Base-by-base conservation (phyloP, 2,329 filamentous ascomycete species). In the Trichophyton schoenleinii region DNA sequence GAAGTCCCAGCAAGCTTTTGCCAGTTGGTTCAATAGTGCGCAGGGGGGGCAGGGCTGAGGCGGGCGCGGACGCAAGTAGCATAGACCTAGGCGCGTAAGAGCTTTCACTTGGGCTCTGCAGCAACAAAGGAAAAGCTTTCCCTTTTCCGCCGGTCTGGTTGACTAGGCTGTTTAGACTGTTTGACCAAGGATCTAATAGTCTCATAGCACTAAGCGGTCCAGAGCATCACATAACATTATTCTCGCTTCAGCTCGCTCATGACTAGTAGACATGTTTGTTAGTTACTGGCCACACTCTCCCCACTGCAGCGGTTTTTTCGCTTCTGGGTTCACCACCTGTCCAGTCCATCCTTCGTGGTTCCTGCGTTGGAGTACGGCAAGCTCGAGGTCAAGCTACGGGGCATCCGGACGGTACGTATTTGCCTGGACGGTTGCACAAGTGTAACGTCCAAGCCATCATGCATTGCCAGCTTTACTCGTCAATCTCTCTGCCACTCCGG, bases 311-410 rank as follows among this genome's bases (percentile, higher is more conserved):
- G 9, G 25, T 55, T 36, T 55, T 36, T 38, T 38, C 11, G 34
- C 34, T 38, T 38, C 11, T 7, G 34, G 34, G 13, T 9, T 13
- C 11, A 13, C 28, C 15, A 18, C 18, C 18, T 18, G 18, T 34
- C 18, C 28, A 34, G 18, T 36, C 49, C 28, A 36, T 36, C 8
- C 3, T 13, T 13, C 13, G 7, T 1, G 28, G 49, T 55, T 55
- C 49, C 49, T 55, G 49, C 49, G 28, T 55, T 55, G 49, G 49
- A 55, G 31, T 36, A 18, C 49, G 31, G 49, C 49, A 55, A 36
- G 49, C 49, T 55, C 49, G n/a, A 34, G 28, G 49, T 55, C 49
- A 31, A 53, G 49, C 11, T 53, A 53, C 25, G 49, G 25, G 28
- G 13, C 49, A 53, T 31, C 49, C 49, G 49, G 15, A 36, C 49